Conservation (phyloP, 83 land plant genomes). For the Picea engelmannii region DNA sequence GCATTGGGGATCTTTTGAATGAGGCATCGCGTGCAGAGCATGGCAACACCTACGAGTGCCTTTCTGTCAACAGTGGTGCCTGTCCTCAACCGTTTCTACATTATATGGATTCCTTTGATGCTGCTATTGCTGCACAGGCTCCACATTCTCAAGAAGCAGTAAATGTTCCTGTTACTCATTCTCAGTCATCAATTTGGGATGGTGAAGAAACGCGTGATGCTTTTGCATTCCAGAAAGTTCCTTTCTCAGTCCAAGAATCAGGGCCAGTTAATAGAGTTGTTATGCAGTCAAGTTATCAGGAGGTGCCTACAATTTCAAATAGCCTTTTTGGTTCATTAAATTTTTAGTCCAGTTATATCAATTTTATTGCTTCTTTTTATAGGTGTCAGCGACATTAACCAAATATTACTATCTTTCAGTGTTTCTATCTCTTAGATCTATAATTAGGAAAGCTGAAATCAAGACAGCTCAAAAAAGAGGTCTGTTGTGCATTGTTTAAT, state of each 20-base stretch:
- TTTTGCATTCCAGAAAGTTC: constrained; percentile 54
- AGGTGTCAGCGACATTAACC: not conserved
- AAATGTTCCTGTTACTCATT: constrained; percentile 3
- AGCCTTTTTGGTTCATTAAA: constrained; percentile 12
- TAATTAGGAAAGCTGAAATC: not conserved
- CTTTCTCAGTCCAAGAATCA: constrained; percentile 13
- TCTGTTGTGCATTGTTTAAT: not conserved
- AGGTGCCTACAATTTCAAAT: constrained; percentile 2
- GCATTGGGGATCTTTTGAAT: constrained; percentile 66
- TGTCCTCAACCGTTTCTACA: constrained; percentile 37
- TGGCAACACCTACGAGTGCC: constrained; percentile 16
- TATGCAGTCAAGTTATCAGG: constrained; percentile 7
- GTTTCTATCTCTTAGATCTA: not conserved
- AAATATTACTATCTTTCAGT: not conserved
- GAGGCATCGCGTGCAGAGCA: constrained; percentile 48
- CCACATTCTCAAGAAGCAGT: constrained; percentile 27
- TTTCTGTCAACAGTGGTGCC: constrained; percentile 23
- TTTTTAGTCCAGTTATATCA: constrained; percentile 20
- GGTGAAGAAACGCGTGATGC: constrained; percentile 87
- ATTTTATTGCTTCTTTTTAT: not conserved
- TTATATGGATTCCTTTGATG: constrained; percentile 80
- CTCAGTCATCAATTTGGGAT: constrained; percentile 49
- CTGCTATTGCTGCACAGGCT: constrained; percentile 76
- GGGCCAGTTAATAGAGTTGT: constrained; percentile 8
- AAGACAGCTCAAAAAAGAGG: not conserved